Percentiles rank a stretch among this genome's conserved stretches.
Evolutionary conservation across 495 filamentous ascomycete genomes (phyloP).

Genomic region (Tuber melanosporum): DNA sequence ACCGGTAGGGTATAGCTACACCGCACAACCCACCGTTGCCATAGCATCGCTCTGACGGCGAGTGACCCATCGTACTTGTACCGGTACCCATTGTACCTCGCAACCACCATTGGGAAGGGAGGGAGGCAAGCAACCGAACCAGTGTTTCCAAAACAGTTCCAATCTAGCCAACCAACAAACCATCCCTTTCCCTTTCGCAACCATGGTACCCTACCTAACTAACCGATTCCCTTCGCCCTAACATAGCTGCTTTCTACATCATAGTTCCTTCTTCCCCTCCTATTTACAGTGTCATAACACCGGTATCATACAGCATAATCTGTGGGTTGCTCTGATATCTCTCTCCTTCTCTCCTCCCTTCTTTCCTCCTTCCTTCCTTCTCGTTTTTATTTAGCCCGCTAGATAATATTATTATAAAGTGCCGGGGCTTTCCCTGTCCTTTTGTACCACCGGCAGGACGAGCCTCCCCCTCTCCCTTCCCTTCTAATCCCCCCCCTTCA

Average conservation of each 20-base stretch:
- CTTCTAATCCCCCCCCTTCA: background rate
- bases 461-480: background rate
- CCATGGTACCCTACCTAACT: background rate
- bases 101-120: background rate
- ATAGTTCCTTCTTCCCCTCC: background rate
- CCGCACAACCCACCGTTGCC: background rate
- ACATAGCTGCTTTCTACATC: background rate
- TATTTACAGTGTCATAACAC: background rate
- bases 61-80: background rate
- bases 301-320: background rate
- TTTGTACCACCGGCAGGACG: background rate
- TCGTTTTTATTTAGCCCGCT: background rate
- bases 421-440: background rate
- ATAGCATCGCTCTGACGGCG: background rate
- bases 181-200: background rate
- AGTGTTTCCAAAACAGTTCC: background rate
- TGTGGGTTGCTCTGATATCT: background rate
- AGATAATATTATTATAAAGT: background rate
- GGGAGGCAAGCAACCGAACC: background rate
- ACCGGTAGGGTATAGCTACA: background rate
- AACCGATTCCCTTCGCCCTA: background rate
- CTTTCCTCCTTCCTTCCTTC: background rate
- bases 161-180: background rate
- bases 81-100: background rate
- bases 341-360: background rate